Evolutionary conservation across 768 basidiomycete genomes (phyloP).

Genomic region (Russula virescens): DNA sequence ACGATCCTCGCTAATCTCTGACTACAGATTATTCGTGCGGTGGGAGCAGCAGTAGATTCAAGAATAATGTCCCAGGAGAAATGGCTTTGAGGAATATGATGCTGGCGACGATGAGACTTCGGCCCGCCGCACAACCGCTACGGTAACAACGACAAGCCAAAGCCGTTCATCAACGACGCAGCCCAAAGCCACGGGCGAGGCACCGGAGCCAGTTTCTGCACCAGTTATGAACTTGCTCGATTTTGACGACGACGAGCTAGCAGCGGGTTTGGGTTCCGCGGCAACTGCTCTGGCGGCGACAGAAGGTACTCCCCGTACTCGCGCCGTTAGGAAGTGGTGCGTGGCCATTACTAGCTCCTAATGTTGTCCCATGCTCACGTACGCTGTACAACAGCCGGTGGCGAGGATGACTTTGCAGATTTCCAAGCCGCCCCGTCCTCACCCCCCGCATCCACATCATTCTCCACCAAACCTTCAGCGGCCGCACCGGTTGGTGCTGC

Average conservation of each 20-base stretch:
- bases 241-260: constrained; percentile 58
- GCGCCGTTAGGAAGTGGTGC: constrained; percentile 27
- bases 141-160: constrained; percentile 32
- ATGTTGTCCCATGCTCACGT: neutral
- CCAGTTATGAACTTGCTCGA: constrained; percentile 64
- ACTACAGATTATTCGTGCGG: no score
- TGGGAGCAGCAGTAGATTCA: neutral
- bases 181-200: constrained; percentile 27
- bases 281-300: constrained; percentile 29
- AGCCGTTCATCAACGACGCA: constrained; percentile 28
- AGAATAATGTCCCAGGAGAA: constrained; percentile 44
- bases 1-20: no score
- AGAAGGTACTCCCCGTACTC: constrained; percentile 53
- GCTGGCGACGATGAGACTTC: constrained; percentile 86
- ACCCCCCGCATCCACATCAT: constrained; percentile 48
- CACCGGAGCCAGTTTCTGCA: constrained; percentile 40
- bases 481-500: neutral
- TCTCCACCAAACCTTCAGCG: constrained; percentile 28
- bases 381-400: neutral
- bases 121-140: constrained; percentile 34
- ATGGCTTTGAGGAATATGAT: constrained; percentile 86
- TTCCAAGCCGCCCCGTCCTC: constrained; percentile 71
- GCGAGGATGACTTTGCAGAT: constrained; percentile 82
- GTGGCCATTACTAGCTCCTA: neutral
- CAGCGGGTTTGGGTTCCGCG: neutral